Base-by-base conservation (phyloP, 2,329 filamentous ascomycete species). In the Diplodia sapinea region DNA sequence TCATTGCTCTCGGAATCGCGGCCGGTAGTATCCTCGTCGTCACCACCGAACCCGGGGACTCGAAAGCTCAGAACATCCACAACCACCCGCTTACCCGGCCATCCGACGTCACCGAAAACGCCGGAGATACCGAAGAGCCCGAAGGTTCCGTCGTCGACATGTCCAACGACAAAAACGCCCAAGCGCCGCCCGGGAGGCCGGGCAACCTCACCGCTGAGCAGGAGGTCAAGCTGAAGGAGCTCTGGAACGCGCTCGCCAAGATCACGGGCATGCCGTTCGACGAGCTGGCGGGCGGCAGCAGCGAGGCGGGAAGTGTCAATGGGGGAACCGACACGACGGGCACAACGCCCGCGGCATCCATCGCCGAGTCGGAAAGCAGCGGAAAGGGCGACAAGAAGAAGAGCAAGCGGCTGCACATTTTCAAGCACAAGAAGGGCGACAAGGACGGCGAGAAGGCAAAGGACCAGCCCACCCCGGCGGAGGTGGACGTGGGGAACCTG, bases 201-300 rank as follows among this genome's bases (percentile, higher is more conserved):
- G 93, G 92, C 68, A 97, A 92, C 72, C 84, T 99, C 68, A 97
- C 94, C n/a, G 79, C 88, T 3, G 94, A 97, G 70, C 89, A 99
- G 81, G 92, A 97, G 74, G 86, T 87, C 70, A 97, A 96, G 81
- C 83, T 99, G 68, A 91, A 90, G 74, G 91, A 96, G 78, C 86
- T 98, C 72, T 99, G 95, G 95, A 80, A 85, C 15, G 83, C 89
- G 65, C 85, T 93, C 23, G 66, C 50, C 23, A 67, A 67, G 65
- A 56, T 66, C 12, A 52, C 47, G 43, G 63, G 65, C 17, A 47
- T 69, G n/a, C 5, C 93, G 87, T 76, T 97, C 94, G 15, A 97
- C 93, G 1, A 97, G 85, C 73, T 94, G 90, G 74, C 93, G 87
- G 15, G 94, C 94, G 74, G 29, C 52, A 17, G 49, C 73, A 72